Conservation (phyloP, 371 early-diverging fungal species). For the Zopfochytrium polystomum region DNA sequence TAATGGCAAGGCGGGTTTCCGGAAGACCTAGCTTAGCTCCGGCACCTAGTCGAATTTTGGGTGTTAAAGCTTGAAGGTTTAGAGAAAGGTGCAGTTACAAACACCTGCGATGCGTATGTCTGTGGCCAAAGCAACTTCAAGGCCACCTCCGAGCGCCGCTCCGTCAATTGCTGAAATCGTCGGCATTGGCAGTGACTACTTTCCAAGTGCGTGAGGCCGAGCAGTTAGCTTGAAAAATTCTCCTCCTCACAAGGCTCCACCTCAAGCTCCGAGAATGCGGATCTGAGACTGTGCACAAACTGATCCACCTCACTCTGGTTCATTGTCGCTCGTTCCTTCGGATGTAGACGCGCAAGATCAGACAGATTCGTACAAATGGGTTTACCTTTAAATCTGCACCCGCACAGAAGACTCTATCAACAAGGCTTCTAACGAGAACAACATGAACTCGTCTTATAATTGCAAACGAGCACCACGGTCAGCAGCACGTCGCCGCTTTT, state of each 20-base stretch:
- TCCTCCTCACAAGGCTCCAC: slow-evolving; percentile 31
- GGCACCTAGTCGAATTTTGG: slow-evolving; percentile 23
- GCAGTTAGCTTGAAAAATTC: no score
- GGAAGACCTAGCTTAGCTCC: slow-evolving; percentile 84
- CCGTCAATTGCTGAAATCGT: slow-evolving; percentile 96
- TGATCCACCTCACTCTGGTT: slow-evolving; percentile 71
- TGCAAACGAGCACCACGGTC: no score
- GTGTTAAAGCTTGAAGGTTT: background rate
- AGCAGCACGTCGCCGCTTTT: no score
- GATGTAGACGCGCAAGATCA: background rate
- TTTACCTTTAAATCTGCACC: slow-evolving; percentile 92
- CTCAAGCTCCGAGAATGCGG: slow-evolving; percentile 81
- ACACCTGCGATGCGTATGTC: slow-evolving; percentile 85
- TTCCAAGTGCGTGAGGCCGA: background rate
- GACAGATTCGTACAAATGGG: background rate
- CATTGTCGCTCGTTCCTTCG: slow-evolving; percentile 88
- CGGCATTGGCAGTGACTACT: slow-evolving; percentile 78
- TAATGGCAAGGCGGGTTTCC: slow-evolving; percentile 93
- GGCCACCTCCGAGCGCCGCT: slow-evolving; percentile 91
- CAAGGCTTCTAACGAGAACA: slow-evolving; percentile 74
- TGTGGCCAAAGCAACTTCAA: slow-evolving; percentile 89
- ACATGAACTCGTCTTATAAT: slow-evolving; percentile 48
- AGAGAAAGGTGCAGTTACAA: background rate
- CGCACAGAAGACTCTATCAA: slow-evolving; percentile 88
- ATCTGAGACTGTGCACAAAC: slow-evolving; percentile 76